These are phyloP conservation scores for Hirsutella rhossiliensis DNA, from an alignment of 2,329 filamentous ascomycete species.

Conservation along the genomic window DNA sequence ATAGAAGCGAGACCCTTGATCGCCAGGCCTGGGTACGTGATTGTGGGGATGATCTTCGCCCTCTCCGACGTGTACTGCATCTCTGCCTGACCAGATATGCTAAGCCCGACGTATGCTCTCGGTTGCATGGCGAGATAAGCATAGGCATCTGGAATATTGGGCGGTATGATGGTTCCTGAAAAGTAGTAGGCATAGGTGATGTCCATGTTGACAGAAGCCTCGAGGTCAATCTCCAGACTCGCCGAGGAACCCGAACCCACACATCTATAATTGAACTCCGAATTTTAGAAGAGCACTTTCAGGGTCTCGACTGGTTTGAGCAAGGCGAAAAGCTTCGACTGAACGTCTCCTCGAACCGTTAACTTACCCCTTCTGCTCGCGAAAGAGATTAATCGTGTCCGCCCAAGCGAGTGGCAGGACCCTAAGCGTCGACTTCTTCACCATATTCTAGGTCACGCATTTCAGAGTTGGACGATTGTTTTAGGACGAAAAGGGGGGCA, in stretches of 20 bases:
- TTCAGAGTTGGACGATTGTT: too few species aligned
- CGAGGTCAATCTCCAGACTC: neutral
- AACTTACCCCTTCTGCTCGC: neutral
- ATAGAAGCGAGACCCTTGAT: slow-evolving; percentile 1
- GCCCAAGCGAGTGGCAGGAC: neutral
- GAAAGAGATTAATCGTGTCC: neutral
- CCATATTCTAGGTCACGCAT: neutral
- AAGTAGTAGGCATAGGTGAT: slow-evolving; percentile 1
- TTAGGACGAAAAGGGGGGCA: too few species aligned
- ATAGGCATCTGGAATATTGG: neutral
- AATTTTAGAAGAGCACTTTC: too few species aligned
- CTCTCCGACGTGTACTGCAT: neutral
- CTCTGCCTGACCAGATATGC: neutral
- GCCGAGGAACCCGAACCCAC: neutral
- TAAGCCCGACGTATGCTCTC: neutral
- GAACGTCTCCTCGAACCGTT: too few species aligned
- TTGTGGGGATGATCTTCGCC: neutral
- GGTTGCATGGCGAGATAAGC: slow-evolving; percentile 1
- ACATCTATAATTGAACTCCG: neutral
- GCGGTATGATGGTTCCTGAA: neutral
- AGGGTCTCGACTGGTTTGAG: too few species aligned
- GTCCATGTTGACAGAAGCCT: neutral
- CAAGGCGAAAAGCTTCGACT: too few species aligned
- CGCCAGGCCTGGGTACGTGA: neutral
- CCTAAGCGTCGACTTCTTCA: neutral